phyloP scores from a whole-genome alignment of 176 grass and related monocot species.

The Leersia perrieri region DNA sequence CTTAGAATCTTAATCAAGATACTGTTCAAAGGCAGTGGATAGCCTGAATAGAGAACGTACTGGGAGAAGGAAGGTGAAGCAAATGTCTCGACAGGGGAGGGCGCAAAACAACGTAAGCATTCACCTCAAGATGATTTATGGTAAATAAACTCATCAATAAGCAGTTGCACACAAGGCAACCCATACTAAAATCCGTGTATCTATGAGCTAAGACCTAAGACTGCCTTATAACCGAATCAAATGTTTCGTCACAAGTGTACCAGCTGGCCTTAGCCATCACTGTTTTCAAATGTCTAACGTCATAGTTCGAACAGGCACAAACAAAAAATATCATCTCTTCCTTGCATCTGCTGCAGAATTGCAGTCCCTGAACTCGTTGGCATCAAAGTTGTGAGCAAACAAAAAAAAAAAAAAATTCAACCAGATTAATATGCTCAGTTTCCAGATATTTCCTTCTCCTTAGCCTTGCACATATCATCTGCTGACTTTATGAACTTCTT shows the following conservation, averaged over 20 bases:
- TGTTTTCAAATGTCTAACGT: slow-evolving; percentile 10
- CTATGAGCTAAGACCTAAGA: no score
- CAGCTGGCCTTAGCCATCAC: neutral
- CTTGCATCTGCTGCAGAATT: neutral
- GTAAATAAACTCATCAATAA: neutral
- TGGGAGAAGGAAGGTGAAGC: neutral
- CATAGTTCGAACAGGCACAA: slow-evolving; percentile 6
- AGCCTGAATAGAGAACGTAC: no score
- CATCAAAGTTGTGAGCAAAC: neutral
- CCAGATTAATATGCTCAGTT: slow-evolving; percentile 26
- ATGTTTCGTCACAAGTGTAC: neutral
- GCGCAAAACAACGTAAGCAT: neutral
- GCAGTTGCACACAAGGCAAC: neutral
- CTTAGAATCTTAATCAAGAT: no score
- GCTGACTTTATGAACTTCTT: slow-evolving; percentile 85
- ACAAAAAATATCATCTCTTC: neutral
- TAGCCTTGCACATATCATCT: slow-evolving; percentile 97
- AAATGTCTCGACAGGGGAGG: neutral
- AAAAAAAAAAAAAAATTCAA: slow-evolving; percentile 18
- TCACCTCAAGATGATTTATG: neutral
- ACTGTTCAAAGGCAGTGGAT: no score
- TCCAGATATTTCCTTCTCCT: slow-evolving; percentile 93
- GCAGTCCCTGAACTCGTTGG: slow-evolving; percentile 13
- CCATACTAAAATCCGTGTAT: neutral
- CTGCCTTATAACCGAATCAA: neutral